Evolutionary conservation across 1,284 basidiomycete species (phyloP), one percentile per base, ranked within the genome.

Genomic region (Cryptococcus sp.): DNA sequence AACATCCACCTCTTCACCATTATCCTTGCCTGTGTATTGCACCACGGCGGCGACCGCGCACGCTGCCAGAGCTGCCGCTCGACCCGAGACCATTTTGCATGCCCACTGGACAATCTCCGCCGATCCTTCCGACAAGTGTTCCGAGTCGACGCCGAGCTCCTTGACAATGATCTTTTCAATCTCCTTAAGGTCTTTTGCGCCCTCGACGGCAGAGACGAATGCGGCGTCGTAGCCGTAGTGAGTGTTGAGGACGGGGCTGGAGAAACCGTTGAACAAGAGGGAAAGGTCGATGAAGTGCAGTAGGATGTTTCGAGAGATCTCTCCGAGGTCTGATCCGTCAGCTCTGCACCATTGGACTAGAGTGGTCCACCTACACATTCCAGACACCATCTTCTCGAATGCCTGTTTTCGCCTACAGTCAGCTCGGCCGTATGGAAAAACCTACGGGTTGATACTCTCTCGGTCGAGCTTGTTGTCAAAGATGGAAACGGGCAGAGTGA

Each of bases 361-460:
- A 18, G 14, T 28, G 18, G 36, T 9, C 18, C 21, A 68, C 74
- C 58, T 46, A 76, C 74, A 97, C 93, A 98, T 97, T 52, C 95
- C 95, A 2, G 91, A 95, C 58, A 98, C 88, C 77, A 97, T 91
- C 77, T 98, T 98, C 73, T 98, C 95, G 66, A 93, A 98, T 2
- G 87, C 86, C 72, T 98, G 94, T 68, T 84, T 88, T 46, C 84
- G 80, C 9, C 75, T 76, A 47, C 5, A 41, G 23, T 18, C 43
- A 28, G 46, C 26, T 35, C 39, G 31, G 33, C 43, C 25, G 24
- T 16, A n/a, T 45, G 11, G 9, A 41, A 31, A 26, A 11, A 64
- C 73, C 61, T 49, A 76, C 45, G 92, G 91, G 65, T 97, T 97
- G 72, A 97, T 97, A 43, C 86, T 90, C 65, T 86, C 82, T 48